Evolutionary conservation across 495 filamentous ascomycete genomes (phyloP).

Genomic region (Chaetomidium leptoderma): DNA sequence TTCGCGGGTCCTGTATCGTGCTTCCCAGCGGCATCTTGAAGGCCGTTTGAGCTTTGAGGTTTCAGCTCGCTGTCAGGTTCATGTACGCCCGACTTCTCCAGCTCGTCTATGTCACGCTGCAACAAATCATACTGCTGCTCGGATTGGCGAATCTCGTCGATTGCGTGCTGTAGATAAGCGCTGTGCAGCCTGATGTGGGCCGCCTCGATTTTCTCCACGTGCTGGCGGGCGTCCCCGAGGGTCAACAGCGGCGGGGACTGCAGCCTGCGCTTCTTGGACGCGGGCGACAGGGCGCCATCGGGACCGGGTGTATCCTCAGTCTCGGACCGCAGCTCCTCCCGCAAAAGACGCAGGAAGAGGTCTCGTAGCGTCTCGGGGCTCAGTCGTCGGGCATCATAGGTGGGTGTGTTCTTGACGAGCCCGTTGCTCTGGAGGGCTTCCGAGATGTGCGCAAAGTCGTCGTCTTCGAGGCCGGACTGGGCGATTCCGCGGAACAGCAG

Average conservation of each 20-base stretch:
- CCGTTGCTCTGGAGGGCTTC: constrained; percentile 65
- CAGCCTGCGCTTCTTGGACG: constrained; percentile 70
- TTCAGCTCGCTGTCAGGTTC: constrained; percentile 24
- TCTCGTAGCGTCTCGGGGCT: constrained; percentile 72
- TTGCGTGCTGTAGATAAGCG: constrained; percentile 62
- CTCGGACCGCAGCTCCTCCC: constrained; percentile 60
- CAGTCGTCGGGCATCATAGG: constrained; percentile 68
- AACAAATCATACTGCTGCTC: constrained; percentile 64
- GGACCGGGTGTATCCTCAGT: constrained; percentile 25
- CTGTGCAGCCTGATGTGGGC: constrained; percentile 70
- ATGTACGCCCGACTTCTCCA: constrained; percentile 44
- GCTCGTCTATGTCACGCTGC: constrained; percentile 60
- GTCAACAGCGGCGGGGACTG: constrained; percentile 58
- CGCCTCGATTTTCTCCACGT: constrained; percentile 61
- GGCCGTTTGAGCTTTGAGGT: constrained; percentile 33
- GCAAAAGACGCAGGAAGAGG: constrained; percentile 68
- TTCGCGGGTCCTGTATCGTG: constrained; percentile 1
- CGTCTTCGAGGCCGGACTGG: constrained; percentile 56
- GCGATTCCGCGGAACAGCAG: constrained; percentile 84
- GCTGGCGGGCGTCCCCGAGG: constrained; percentile 59
- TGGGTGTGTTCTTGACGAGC: constrained; percentile 60
- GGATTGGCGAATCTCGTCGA: constrained; percentile 66
- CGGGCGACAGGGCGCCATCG: constrained; percentile 41
- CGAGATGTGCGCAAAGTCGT: constrained; percentile 69
- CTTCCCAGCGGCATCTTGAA: constrained; percentile 18